Conservation (phyloP, 306 rosid genomes). For the Castanea sativa region DNA sequence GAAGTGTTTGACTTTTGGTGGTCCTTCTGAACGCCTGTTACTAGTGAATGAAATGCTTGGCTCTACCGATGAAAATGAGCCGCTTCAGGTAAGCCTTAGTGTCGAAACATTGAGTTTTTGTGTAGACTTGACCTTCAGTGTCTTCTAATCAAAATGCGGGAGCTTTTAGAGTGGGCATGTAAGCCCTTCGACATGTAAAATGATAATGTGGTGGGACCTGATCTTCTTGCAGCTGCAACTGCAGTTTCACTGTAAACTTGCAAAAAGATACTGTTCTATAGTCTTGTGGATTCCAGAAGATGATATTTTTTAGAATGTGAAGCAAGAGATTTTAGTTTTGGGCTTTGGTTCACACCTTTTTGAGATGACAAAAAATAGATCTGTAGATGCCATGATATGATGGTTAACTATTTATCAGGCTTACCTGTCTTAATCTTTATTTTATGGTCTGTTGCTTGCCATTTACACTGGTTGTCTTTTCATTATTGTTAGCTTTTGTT, state of each 20-base stretch:
- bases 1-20: slow-evolving; percentile 85
- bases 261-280: background rate
- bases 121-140: background rate
- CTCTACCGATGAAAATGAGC: slow-evolving; percentile 91
- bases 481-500: background rate
- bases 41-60: slow-evolving; percentile 96
- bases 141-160: background rate
- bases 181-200: background rate
- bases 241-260: background rate
- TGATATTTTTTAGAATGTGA: background rate
- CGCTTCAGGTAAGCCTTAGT: slow-evolving; percentile 74
- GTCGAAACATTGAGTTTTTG: background rate
- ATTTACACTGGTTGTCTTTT: background rate
- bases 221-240: background rate
- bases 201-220: background rate
- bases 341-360: background rate
- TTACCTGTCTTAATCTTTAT: background rate
- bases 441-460: background rate
- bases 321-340: background rate
- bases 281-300: background rate
- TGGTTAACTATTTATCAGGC: background rate
- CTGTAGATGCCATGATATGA: background rate
- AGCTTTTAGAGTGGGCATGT: background rate
- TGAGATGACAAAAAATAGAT: background rate
- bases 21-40: slow-evolving; percentile 77